Evolutionary conservation across 2,329 filamentous ascomycete genomes (phyloP).

Genomic region (Coniochaeta prunicola): DNA sequence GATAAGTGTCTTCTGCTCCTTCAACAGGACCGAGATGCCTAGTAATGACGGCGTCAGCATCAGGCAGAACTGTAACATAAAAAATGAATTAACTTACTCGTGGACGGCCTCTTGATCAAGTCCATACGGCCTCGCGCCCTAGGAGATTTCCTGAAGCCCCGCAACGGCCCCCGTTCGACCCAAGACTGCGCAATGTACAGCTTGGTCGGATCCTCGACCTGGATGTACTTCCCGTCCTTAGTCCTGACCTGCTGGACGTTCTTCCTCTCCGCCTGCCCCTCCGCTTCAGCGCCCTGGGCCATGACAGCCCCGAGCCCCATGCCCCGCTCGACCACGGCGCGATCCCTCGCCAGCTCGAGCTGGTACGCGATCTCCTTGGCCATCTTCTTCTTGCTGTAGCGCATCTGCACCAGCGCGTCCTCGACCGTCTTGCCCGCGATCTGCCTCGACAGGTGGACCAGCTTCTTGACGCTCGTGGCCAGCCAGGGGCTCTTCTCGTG

Average conservation of each 20-base stretch:
- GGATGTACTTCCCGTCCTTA: constrained; percentile 67
- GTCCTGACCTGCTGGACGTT: constrained; percentile 50
- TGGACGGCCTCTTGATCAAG: constrained; percentile 61
- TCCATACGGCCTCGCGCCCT: constrained; percentile 69
- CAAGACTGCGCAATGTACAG: constrained; percentile 92
- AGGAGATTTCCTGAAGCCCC: constrained; percentile 52
- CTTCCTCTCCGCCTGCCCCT: constrained; percentile 15
- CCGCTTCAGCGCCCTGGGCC: constrained; percentile 20
- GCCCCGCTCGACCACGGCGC: constrained; percentile 70
- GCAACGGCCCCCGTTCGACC: constrained; percentile 71
- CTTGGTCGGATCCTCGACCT: constrained; percentile 65
- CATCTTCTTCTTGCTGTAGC: constrained; percentile 89
- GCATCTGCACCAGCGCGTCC: constrained; percentile 91
- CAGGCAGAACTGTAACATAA: constrained; percentile 6
- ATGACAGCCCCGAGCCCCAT: constrained; percentile 65
- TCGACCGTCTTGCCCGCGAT: constrained; percentile 91
- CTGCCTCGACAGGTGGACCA: constrained; percentile 77
- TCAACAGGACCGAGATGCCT: constrained; percentile 76
- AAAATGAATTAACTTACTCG: constrained; percentile 51
- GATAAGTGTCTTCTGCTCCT: constrained; percentile 88
- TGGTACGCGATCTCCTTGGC: constrained; percentile 73
- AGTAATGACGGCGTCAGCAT: constrained; percentile 8
- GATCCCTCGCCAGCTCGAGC: constrained; percentile 72
- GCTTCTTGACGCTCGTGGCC: constrained; percentile 86
- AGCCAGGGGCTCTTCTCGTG: constrained; percentile 60